Base-by-base conservation (phyloP, 108 stramenopile species). In the Parietichytrium sp. region DNA sequence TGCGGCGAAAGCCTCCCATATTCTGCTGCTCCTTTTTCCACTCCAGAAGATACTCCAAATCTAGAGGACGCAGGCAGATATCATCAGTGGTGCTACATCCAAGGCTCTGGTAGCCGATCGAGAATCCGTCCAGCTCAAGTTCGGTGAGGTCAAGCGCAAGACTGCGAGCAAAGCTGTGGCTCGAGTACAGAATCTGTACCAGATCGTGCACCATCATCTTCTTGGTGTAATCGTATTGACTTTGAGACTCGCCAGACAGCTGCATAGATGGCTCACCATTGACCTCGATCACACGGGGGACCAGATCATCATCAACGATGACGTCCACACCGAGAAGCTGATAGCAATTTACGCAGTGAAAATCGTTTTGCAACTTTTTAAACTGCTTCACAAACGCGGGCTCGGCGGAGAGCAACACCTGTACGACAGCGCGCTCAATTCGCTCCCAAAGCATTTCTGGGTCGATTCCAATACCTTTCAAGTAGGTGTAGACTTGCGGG, bases 21-120 rank as follows among this genome's bases (percentile, higher is more conserved):
- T 72, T 72, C 61, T 72, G 61, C 42, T 72, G 61, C 61, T 72
- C 61, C 61, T 72, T 72, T 25, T 72, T 72, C 38, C 38, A 72
- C 61, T 72, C 61, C 23, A 72, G 61, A 0, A 72, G 61, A 42
- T 72, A 72, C 61, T 72, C 61, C 23, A 72, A 42, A 2, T 72
- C 61, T 42, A 72, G 36, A 3, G 61, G 61, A 6, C 61, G 61
- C 61, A 72, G 33, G 61, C 61, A 72, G 25, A 72, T 72, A 42
- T 72, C 61, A 1, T 72, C 61, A n/a, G 61, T 72, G 61, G 61
- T 72, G 10, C 38, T 45, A 42, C 61, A 72, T 1, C 61, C 61
- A 25, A 72, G 36, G 10, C 38, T n/a, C 61, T 72, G 61, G 61
- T 25, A 72, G 61, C 61, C 61, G 20, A 72, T 45, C 61, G 36